Percentiles rank a stretch among this genome's conserved stretches.
These are phyloP conservation scores for Wallacemonas sp. DNA, from an alignment of 208 protist species.

Conservation along the genomic window DNA sequence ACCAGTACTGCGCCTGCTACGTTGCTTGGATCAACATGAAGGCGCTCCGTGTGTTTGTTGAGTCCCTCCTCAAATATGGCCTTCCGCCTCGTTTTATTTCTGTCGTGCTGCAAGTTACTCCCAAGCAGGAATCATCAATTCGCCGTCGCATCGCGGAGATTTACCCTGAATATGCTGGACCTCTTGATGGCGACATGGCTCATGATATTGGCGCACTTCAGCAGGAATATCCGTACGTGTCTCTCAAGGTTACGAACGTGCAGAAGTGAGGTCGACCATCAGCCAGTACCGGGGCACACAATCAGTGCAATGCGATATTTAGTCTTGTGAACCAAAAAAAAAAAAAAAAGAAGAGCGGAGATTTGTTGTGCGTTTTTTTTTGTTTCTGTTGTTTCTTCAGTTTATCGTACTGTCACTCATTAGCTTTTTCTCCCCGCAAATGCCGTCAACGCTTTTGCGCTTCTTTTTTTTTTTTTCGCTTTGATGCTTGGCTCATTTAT, in stretches of 20 bases:
- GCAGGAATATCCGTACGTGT: constrained; percentile 87
- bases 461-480: constrained; percentile 15
- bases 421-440: constrained; percentile 17
- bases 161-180: constrained; percentile 64
- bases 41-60: constrained; percentile 90
- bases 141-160: constrained; percentile 70
- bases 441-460: neutral
- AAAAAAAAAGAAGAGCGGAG: constrained; percentile 8
- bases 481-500: neutral
- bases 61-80: constrained; percentile 88
- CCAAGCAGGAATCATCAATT: constrained; percentile 74
- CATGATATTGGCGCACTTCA: constrained; percentile 66
- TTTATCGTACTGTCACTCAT: neutral
- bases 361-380: constrained; percentile 8
- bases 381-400: constrained; percentile 15
- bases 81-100: constrained; percentile 87
- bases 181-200: constrained; percentile 47
- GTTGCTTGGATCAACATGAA: constrained; percentile 93
- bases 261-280: too few species aligned
- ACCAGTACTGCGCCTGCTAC: constrained; percentile 89
- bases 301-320: neutral
- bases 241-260: constrained; percentile 79
- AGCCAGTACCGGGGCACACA: too few species aligned
- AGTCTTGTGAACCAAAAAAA: neutral
- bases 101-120: constrained; percentile 72